A percentile compares a stretch with the other conserved stretches of the same genome.
Conservation (phyloP, 176 grass and related monocot species). For the Aegilops sharonensis region DNA sequence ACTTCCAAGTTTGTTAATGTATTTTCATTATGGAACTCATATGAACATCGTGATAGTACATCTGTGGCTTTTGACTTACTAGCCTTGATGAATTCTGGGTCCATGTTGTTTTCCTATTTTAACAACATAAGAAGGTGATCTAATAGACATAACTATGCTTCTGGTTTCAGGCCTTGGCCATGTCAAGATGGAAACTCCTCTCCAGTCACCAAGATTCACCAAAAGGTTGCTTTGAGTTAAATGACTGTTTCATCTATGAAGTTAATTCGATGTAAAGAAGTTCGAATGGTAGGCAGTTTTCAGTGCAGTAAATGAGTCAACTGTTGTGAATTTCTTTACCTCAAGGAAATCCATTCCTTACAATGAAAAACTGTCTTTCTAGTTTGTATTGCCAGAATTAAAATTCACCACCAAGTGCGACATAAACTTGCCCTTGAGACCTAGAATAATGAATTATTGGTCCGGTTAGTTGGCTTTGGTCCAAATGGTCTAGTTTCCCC, state of each 20-base stretch:
- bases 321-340: background rate
- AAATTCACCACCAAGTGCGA: background rate
- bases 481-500: constrained; percentile 8
- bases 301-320: background rate
- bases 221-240: constrained; percentile 40
- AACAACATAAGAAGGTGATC: constrained; percentile 3
- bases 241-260: constrained; percentile 13
- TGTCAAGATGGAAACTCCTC: constrained; percentile 73
- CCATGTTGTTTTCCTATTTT: background rate
- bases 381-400: background rate
- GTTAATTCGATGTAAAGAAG: background rate
- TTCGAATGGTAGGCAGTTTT: constrained; percentile 1
- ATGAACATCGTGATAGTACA: constrained; percentile 11
- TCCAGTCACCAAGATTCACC: constrained; percentile 45
- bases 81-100: constrained; percentile 21
- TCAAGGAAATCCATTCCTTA: background rate
- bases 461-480: background rate
- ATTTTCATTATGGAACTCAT: constrained; percentile 22
- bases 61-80: background rate
- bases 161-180: constrained; percentile 63
- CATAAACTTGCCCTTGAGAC: background rate
- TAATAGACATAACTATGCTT: constrained; percentile 18
- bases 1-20: constrained; percentile 2
- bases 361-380: background rate
- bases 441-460: background rate